phyloP scores from a whole-genome alignment of 164 flowering plant genomes.

The Vitis rotundifolia region DNA sequence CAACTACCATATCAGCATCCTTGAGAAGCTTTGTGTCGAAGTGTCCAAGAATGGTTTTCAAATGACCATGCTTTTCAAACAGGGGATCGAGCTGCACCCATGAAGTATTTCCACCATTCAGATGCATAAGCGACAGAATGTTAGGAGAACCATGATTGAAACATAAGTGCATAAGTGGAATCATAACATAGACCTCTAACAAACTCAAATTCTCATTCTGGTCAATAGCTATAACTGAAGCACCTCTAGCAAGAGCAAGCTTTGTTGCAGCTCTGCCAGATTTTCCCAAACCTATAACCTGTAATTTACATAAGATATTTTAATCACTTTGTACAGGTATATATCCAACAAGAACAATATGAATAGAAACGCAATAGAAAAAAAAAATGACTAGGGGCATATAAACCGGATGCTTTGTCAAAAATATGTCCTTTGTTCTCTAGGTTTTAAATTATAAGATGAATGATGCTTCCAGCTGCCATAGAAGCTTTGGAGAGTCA shows the following conservation, averaged over 20 bases:
- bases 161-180: not conserved
- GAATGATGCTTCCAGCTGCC: too few relatives aligned
- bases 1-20: constrained; percentile 41
- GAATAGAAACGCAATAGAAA: not conserved
- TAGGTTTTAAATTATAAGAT: too few relatives aligned
- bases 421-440: too few relatives aligned
- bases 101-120: not conserved
- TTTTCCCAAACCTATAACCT: constrained; percentile 44
- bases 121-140: not conserved
- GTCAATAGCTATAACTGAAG: constrained; percentile 46
- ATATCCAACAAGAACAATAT: not conserved
- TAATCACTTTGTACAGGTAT: not conserved
- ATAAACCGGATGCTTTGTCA: too few relatives aligned
- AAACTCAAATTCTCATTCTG: constrained; percentile 34
- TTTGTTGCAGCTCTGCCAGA: constrained; percentile 45
- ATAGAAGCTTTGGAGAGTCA: too few relatives aligned
- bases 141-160: not conserved
- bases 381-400: not conserved
- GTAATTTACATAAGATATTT: not conserved
- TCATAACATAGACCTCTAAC: constrained; percentile 25
- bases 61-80: constrained; percentile 19
- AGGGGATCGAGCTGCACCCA: constrained; percentile 31
- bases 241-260: constrained; percentile 52
- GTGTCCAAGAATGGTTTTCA: constrained; percentile 37
- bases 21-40: constrained; percentile 27